These are phyloP conservation scores for Epichloe brachyelytri DNA, from an alignment of 2,329 filamentous ascomycete species.

Conservation along the genomic window DNA sequence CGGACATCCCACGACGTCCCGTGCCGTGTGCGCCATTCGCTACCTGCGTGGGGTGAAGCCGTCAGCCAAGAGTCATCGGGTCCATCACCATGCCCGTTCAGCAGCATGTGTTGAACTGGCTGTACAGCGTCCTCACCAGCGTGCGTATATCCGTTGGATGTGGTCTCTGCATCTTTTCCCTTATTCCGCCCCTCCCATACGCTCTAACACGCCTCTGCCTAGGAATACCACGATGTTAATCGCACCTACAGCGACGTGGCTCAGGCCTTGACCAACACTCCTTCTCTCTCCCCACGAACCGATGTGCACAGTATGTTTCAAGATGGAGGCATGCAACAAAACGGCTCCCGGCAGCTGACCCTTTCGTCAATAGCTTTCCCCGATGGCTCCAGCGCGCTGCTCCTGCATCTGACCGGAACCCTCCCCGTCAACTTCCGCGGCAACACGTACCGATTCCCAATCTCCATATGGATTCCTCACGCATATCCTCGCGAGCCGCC, in stretches of 20 bases:
- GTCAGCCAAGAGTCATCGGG: not conserved
- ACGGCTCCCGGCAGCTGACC: slow-evolving; percentile 6
- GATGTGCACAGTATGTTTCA: slow-evolving; percentile 76
- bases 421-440: slow-evolving; percentile 86
- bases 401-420: slow-evolving; percentile 77
- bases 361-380: slow-evolving; percentile 58
- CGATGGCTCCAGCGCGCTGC: slow-evolving; percentile 72
- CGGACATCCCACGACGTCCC: not conserved
- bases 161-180: not conserved
- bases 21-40: no score
- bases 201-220: slow-evolving; percentile 5
- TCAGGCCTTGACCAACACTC: slow-evolving; percentile 64
- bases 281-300: slow-evolving; percentile 71
- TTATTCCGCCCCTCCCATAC: not conserved
- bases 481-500: slow-evolving; percentile 78
- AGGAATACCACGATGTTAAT: slow-evolving; percentile 92
- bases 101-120: slow-evolving; percentile 86
- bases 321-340: not conserved
- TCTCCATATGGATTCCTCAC: slow-evolving; percentile 88
- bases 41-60: not conserved
- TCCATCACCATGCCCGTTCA: slow-evolving; percentile 53
- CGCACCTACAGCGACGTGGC: slow-evolving; percentile 87
- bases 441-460: slow-evolving; percentile 76
- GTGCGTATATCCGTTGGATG: slow-evolving; percentile 31
- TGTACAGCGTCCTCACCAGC: slow-evolving; percentile 78